Evolutionary conservation across 176 grass and related monocot species (phyloP), one percentile per base, ranked within the genome.

Genomic region (Avena atlantica): DNA sequence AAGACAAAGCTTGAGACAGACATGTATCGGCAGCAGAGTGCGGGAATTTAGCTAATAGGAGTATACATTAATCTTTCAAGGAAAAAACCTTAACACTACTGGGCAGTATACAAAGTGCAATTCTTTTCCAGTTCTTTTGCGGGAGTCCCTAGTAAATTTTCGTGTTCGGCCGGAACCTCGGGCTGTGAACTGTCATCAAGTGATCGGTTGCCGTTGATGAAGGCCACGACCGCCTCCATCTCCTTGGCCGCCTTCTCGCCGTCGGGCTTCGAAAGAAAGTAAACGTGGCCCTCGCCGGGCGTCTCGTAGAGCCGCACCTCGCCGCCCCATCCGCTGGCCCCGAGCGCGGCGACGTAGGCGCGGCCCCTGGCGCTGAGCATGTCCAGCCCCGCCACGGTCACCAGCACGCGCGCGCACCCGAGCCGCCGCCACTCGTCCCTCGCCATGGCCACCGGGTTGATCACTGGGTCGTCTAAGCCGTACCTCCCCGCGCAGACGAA

Each of bases 331-430:
- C 79, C 84, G 70, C 87, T 94, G 4, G 58, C 73, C 69, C 82
- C 58, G 78, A 93, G 70, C 63, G 77, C 82, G 27, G n/a, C 78
- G 17, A 76, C 83, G 31, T 95, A 95, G 2, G 90, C 88, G 14
- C 79, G 88, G 6, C 86, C 93, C 75, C 93, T 83, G 0, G 88
- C 85, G 23, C 63, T 61, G 25, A 95, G 80, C 48, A 6, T 2
- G 89, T 95, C 90, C 74, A 90, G 59, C 82, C 83, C 85, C 0
- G 93, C 88, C 78, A 95, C 93, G 6, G 84, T 94, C 21, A 97
- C 86, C 74, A 90, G 87, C 74, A 91, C 84, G 79, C 95, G 84
- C 78, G 24, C 62, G 83, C 75, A 63, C 34, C 68, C 50, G 2
- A 92, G 78, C n/a, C 69, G 70, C 27, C 52, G 78, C 89, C 92